Evolutionary conservation across 2,329 filamentous ascomycete genomes (phyloP).

Genomic region (Alternaria rosae): DNA sequence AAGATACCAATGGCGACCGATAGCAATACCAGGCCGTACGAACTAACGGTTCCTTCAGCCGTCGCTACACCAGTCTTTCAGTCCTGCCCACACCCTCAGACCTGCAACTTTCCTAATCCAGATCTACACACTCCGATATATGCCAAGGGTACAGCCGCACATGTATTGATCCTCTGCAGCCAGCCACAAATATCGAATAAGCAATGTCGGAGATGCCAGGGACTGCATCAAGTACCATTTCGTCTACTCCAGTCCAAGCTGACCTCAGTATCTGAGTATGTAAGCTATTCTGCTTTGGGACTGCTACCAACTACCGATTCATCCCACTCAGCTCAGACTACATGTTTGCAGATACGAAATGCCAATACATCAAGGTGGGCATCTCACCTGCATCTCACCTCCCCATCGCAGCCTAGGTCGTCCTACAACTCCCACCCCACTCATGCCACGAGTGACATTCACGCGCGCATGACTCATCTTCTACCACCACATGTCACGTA

Average conservation of each 20-base stretch:
- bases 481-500: neutral
- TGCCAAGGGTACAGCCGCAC: neutral
- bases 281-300: neutral
- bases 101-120: neutral
- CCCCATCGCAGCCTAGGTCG: neutral
- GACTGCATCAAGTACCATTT: neutral
- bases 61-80: neutral
- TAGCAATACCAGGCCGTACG: neutral
- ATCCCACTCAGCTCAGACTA: neutral
- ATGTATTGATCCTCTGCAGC: neutral
- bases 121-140: neutral
- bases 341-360: neutral
- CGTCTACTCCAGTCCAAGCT: no score
- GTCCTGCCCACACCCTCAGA: neutral
- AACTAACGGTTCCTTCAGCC: constrained; percentile 8
- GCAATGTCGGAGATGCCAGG: neutral
- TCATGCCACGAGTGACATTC: neutral
- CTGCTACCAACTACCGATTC: neutral
- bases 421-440: neutral
- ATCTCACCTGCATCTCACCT: neutral
- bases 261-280: neutral
- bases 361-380: neutral
- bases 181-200: neutral
- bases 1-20: neutral
- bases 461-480: neutral